These are phyloP conservation scores for Globisporangium paddicum DNA, from an alignment of 352 stramenopile species.

Conservation along the genomic window DNA sequence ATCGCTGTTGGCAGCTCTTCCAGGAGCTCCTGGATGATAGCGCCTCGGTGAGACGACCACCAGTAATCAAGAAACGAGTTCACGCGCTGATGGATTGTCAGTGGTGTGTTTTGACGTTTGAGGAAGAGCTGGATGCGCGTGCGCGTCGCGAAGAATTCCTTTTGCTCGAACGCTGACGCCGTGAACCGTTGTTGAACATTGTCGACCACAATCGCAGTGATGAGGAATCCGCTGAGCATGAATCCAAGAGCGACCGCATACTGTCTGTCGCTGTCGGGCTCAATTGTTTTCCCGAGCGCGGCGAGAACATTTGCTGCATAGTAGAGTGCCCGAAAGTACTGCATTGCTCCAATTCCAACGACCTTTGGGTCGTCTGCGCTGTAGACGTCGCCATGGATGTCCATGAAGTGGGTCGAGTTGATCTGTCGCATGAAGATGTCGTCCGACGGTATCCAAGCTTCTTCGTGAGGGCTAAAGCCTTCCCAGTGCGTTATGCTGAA, in stretches of 20 bases:
- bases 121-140: conserved; percentile 59
- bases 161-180: conserved; percentile 57
- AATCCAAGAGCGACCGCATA: conserved; percentile 45
- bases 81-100: conserved; percentile 47
- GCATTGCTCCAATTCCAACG: conserved; percentile 27
- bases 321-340: conserved; percentile 58
- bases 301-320: conserved; percentile 52
- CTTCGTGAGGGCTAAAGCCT: conserved; percentile 33
- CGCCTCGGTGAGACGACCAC: conserved; percentile 59
- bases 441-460: conserved; percentile 42
- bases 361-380: conserved; percentile 18
- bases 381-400: conserved; percentile 20
- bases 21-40: conserved; percentile 55
- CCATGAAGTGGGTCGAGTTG: conserved; percentile 28
- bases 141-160: conserved; percentile 58
- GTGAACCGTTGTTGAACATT: conserved; percentile 66
- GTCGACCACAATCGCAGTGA: conserved; percentile 65
- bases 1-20: conserved; percentile 46
- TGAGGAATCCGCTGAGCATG: conserved; percentile 66
- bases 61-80: conserved; percentile 69
- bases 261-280: conserved; percentile 43
- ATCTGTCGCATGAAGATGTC: conserved; percentile 33
- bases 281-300: conserved; percentile 35
- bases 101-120: conserved; percentile 47
- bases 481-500: conserved; percentile 45